Conservation (phyloP, 768 basidiomycete genomes). For the Mycena haematopus region DNA sequence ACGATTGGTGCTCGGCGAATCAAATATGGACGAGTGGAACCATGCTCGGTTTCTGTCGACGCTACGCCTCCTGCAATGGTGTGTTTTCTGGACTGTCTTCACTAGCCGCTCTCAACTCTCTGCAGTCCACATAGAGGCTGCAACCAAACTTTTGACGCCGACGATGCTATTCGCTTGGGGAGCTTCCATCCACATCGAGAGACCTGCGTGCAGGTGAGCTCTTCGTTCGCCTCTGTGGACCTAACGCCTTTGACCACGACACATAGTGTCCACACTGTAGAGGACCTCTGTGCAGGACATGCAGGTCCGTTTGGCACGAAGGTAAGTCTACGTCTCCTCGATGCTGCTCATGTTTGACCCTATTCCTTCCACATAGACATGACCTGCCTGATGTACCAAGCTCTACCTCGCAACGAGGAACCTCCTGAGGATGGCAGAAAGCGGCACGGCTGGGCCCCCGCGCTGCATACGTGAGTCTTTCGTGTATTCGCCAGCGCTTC, state of each 20-base stretch:
- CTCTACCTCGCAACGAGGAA: conserved; percentile 1
- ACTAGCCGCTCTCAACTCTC: neutral
- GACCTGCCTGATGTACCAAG: conserved; percentile 29
- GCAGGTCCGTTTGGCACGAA: conserved; percentile 30
- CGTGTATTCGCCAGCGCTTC: too few species aligned
- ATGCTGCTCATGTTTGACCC: neutral
- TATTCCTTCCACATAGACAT: conserved; percentile 5
- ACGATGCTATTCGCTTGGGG: conserved; percentile 17
- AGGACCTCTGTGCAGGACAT: conserved; percentile 23
- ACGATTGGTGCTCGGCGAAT: conserved; percentile 28
- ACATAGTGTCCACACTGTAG: conserved; percentile 30
- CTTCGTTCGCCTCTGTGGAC: neutral
- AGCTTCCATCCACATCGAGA: neutral
- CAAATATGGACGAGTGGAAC: conserved; percentile 33
- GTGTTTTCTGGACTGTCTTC: neutral
- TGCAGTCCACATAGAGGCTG: conserved; percentile 29
- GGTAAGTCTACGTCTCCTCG: conserved; percentile 6
- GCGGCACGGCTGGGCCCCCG: neutral
- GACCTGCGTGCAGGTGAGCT: conserved; percentile 15
- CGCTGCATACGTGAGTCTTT: neutral
- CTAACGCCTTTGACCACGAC: neutral
- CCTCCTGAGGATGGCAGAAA: neutral
- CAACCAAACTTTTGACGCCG: conserved; percentile 22
- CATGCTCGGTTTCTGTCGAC: conserved; percentile 26
- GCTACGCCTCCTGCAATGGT: conserved; percentile 26